These are phyloP conservation scores for Taiwanofungus camphoratus DNA, from an alignment of 1,284 basidiomycete genomes.

Conservation along the genomic window DNA sequence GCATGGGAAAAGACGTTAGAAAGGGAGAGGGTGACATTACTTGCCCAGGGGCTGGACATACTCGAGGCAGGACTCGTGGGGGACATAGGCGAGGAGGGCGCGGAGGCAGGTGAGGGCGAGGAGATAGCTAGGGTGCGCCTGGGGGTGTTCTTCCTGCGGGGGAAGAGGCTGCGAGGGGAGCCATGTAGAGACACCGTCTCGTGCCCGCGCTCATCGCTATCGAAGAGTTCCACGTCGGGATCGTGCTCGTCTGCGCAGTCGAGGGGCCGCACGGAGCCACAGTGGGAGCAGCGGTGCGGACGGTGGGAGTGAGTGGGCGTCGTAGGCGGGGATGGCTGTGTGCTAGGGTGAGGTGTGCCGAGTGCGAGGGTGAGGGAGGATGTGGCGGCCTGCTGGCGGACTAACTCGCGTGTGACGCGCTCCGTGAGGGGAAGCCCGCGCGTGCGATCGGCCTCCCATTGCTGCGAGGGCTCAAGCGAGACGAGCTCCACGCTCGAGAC, in stretches of 20 bases:
- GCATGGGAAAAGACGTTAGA: conserved; percentile 13
- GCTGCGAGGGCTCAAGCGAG: conserved; percentile 17
- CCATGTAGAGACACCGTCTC: too few species aligned
- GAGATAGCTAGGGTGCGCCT: too few species aligned
- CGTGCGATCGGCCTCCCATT: conserved; percentile 29
- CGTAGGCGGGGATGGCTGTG: conserved; percentile 3
- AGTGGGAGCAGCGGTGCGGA: conserved; percentile 23
- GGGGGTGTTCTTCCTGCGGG: conserved; percentile 2
- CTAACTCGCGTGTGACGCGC: conserved; percentile 24
- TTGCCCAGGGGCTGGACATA: conserved; percentile 21
- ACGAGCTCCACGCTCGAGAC: conserved; percentile 24
- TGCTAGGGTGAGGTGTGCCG: conserved; percentile 7
- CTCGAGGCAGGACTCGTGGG: conserved; percentile 15
- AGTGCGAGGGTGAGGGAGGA: conserved; percentile 12
- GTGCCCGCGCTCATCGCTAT: conserved; percentile 10
- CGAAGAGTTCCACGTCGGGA: conserved; percentile 1
- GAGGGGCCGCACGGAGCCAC: conserved; percentile 18
- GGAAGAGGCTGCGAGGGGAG: conserved; percentile 4
- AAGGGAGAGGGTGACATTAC: conserved; percentile 23
- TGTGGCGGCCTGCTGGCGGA: conserved; percentile 18
- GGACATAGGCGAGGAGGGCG: conserved; percentile 19
- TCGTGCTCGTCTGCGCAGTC: conserved; percentile 16
- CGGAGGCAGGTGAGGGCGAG: too few species aligned
- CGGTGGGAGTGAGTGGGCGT: conserved; percentile 9
- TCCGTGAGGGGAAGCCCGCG: conserved; percentile 25